Evolutionary conservation across 2,329 filamentous ascomycete species (phyloP).

Genomic region (Aureobasidium sp.): DNA sequence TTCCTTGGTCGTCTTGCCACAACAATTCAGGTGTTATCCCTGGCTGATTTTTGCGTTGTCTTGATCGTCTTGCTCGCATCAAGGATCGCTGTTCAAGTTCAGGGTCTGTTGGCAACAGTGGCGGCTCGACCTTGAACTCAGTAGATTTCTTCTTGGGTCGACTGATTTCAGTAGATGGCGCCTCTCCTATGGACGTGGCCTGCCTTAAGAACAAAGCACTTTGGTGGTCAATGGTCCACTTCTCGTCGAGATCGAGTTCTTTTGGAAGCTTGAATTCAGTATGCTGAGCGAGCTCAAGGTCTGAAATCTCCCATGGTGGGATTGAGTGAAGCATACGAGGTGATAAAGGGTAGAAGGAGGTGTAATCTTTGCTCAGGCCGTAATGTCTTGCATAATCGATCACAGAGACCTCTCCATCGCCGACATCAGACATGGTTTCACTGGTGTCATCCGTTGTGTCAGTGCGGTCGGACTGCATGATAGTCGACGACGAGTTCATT

Average conservation of each 20-base stretch:
- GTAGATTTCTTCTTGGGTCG: neutral
- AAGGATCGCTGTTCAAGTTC: conserved; percentile 36
- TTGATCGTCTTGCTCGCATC: conserved; percentile 17
- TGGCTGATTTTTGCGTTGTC: conserved; percentile 17
- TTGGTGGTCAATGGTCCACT: conserved; percentile 21
- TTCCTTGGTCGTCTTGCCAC: conserved; percentile 34
- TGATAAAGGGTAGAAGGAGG: conserved; percentile 23
- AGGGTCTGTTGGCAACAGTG: conserved; percentile 35
- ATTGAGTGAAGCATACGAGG: conserved; percentile 16
- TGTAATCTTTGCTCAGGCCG: conserved; percentile 35
- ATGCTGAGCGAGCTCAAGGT: conserved; percentile 21
- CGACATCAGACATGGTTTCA: neutral
- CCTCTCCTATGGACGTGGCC: neutral
- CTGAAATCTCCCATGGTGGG: conserved; percentile 16
- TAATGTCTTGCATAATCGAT: conserved; percentile 44
- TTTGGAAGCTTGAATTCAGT: conserved; percentile 22
- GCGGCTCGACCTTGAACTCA: conserved; percentile 35
- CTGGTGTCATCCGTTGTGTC: neutral
- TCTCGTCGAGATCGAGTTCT: conserved; percentile 25
- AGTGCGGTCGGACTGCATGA: neutral
- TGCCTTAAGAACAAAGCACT: conserved; percentile 22
- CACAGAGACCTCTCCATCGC: conserved; percentile 29
- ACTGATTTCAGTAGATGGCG: neutral
- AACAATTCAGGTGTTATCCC: conserved; percentile 30
- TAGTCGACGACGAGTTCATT: neutral